These are phyloP conservation scores for Quillaja saponaria DNA, from an alignment of 306 rosid genomes.

Conservation along the genomic window DNA sequence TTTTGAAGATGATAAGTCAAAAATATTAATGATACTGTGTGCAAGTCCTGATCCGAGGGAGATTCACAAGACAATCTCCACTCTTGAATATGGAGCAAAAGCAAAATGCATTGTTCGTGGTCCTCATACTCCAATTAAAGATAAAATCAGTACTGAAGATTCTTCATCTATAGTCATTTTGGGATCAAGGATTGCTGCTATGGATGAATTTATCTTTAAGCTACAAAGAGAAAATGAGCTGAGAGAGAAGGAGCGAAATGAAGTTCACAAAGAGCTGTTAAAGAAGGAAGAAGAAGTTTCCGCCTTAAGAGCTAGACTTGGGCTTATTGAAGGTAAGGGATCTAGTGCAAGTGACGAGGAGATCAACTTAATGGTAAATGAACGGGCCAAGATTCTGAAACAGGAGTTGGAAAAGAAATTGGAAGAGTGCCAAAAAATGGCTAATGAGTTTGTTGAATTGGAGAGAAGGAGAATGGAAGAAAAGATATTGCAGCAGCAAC, in stretches of 20 bases:
- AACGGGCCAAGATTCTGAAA: constrained; percentile 59
- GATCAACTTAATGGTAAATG: constrained; percentile 74
- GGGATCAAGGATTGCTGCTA: constrained; percentile 89
- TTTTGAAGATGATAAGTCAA: constrained; percentile 94
- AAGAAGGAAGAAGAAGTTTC: constrained; percentile 87
- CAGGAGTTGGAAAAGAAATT: constrained; percentile 82
- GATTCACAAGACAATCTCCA: constrained; percentile 91
- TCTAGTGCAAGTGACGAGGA: constrained; percentile 66
- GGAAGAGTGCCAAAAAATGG: constrained; percentile 89
- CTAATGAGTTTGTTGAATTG: constrained; percentile 77
- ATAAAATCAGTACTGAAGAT: constrained; percentile 55
- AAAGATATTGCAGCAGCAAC: constrained; percentile 78
- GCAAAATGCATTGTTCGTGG: constrained; percentile 98
- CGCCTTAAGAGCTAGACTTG: constrained; percentile 64
- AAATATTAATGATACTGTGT: constrained; percentile 88
- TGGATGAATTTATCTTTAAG: constrained; percentile 90
- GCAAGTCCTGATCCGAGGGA: constrained; percentile 98
- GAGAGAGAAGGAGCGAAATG: constrained; percentile 75
- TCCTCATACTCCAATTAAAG: constrained; percentile 76
- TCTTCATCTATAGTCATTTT: constrained; percentile 79
- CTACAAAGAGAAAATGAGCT: constrained; percentile 86
- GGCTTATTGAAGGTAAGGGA: constrained; percentile 47
- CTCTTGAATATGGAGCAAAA: constrained; percentile 97
- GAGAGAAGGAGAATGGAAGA: constrained; percentile 98
- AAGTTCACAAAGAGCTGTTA: constrained; percentile 73